Evolutionary conservation across 306 rosid genomes (phyloP).

Genomic region (Fragaria iinumae): DNA sequence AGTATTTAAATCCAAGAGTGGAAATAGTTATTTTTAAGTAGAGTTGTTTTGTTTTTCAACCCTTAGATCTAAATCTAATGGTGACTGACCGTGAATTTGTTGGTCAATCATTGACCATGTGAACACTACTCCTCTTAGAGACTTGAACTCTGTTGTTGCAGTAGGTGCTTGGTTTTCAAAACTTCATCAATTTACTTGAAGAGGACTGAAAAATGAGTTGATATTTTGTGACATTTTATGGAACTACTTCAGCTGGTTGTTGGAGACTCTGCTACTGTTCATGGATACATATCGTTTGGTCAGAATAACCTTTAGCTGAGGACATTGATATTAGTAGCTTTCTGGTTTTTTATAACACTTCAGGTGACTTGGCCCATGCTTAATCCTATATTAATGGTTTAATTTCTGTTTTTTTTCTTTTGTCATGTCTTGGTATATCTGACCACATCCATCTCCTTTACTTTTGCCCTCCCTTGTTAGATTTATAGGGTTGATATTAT

Average conservation of each 20-base stretch:
- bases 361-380: neutral
- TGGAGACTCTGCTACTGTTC: neutral
- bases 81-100: too few species aligned
- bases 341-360: neutral
- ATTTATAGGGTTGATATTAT: neutral
- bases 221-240: neutral
- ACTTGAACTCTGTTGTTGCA: neutral
- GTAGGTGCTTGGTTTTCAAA: neutral
- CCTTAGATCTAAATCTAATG: too few species aligned
- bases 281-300: neutral
- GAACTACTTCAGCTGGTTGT: neutral
- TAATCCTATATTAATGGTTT: neutral
- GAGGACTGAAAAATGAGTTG: neutral
- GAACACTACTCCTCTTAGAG: neutral
- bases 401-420: neutral
- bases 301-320: neutral
- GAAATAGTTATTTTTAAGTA: too few species aligned
- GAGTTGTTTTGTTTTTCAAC: too few species aligned
- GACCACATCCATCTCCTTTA: too few species aligned
- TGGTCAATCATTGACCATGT: too few species aligned
- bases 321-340: too few species aligned
- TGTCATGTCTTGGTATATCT: neutral
- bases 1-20: too few species aligned
- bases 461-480: neutral
- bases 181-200: neutral